phyloP scores from a whole-genome alignment of 106 monocot genomes.

The Agapanthus africanus region DNA sequence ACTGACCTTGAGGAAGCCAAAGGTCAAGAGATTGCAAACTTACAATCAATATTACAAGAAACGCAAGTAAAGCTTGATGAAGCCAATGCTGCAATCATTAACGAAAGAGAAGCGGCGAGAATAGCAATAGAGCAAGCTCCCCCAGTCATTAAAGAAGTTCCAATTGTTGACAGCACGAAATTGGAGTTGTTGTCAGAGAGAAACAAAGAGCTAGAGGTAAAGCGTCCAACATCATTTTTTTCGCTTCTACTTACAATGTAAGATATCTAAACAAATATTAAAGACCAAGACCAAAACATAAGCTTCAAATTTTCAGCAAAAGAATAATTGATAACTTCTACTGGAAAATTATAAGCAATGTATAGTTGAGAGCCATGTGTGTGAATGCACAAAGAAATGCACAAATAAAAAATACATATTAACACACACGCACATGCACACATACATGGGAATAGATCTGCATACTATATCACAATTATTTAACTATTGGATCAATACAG shows the following conservation, averaged over 20 bases:
- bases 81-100: slow-evolving; percentile 55
- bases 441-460: background rate
- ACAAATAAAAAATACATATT: background rate
- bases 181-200: slow-evolving; percentile 50
- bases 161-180: slow-evolving; percentile 66
- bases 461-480: background rate
- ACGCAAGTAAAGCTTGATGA: slow-evolving; percentile 57
- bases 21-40: slow-evolving; percentile 64
- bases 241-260: too few relatives aligned
- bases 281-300: too few relatives aligned
- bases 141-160: slow-evolving; percentile 80
- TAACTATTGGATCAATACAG: slow-evolving; percentile 20
- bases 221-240: too few relatives aligned
- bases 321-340: too few relatives aligned
- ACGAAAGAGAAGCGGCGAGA: slow-evolving; percentile 72
- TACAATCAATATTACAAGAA: slow-evolving; percentile 68
- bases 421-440: background rate
- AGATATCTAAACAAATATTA: too few relatives aligned
- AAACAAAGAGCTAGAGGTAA: slow-evolving; percentile 82
- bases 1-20: slow-evolving; percentile 87
- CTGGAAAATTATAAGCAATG: too few relatives aligned
- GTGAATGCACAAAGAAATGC: background rate
- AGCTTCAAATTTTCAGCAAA: too few relatives aligned
- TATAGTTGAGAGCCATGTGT: too few relatives aligned
- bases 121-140: slow-evolving; percentile 84